Base-by-base conservation (phyloP, 257 asterid genomes). In the Plectranthus barbatus region DNA sequence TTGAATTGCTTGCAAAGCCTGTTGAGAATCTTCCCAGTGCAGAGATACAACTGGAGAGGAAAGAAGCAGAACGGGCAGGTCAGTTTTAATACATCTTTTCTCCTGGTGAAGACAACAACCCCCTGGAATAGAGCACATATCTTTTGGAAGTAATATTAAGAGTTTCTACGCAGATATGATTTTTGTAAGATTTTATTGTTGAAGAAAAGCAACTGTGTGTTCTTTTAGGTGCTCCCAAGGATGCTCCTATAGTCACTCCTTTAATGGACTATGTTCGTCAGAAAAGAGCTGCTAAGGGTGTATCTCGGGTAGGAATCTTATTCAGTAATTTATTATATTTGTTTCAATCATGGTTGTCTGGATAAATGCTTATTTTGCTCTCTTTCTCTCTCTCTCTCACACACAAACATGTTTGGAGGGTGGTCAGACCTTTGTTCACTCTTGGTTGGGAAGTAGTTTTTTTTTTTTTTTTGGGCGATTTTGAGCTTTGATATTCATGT, bases 61-160 rank as follows among this genome's bases (percentile, higher is more conserved):
- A 76, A 83, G 99, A 93, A 86, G 99, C 99, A 66, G 97, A 87
- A 69, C 91, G 95, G 64, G 92, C 94, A 62, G 97, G 99, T 93
- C 33, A 67, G 90, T 73, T 65, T 68, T 57, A 60, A 20, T 58
- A 26, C 26, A 59, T 66, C 37, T 29, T 21, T 49, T 33, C 29
- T 47, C 53, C 41, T 52, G 24, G 7, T 41, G 72, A 36, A 66
- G 21, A 41, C 64, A 52, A 48, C 51, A 36, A 36, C 51, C 87
- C 48, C 82, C 74, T 59, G 54, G 50, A 44, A 52, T 55, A 18
- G 62, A 52, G 23, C 46, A n/a, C n/a, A 52, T 31, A 33, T 39
- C 18, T 74, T 29, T 37, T 55, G 61, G 29, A 36, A 42, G 36
- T 64, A 36, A 60, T 15, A 23, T 53, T 47, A 44, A 47, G 71